Percentiles rank a stretch among this genome's conserved stretches.
Evolutionary conservation across 2,329 filamentous ascomycete genomes (phyloP).

Genomic region (Gnomoniopsis smithogilvyi): DNA sequence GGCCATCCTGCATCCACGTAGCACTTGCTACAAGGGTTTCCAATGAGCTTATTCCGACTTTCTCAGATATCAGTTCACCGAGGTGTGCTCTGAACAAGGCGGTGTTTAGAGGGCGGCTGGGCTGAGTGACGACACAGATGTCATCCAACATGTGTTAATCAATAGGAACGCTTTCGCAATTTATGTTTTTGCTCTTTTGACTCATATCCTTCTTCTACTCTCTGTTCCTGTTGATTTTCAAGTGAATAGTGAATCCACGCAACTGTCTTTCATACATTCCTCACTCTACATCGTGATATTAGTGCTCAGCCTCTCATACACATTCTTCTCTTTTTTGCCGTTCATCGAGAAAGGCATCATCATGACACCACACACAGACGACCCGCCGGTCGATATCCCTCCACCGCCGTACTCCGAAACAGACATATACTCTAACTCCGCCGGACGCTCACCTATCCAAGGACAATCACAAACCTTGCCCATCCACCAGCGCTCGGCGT

Average conservation of each 20-base stretch:
- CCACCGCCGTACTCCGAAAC: conserved; percentile 58
- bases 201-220: neutral
- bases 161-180: too few species aligned
- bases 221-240: neutral
- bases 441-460: conserved; percentile 20
- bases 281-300: neutral
- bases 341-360: neutral
- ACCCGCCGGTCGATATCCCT: conserved; percentile 34
- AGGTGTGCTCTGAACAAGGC: neutral
- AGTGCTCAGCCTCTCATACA: neutral
- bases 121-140: conserved; percentile 10
- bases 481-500: conserved; percentile 24
- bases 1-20: neutral
- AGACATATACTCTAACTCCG: conserved; percentile 49
- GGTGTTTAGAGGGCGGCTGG: neutral
- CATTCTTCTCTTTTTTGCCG: neutral
- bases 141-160: neutral
- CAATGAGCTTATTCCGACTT: conserved; percentile 14
- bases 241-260: conserved; percentile 2
- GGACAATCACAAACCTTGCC: conserved; percentile 22
- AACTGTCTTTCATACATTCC: neutral
- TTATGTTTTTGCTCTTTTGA: too few species aligned
- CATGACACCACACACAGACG: conserved; percentile 28
- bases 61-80: neutral
- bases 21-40: neutral